Evolutionary conservation across 2,329 filamentous ascomycete genomes (phyloP), one percentile per base, ranked within the genome.

Genomic region (Aplosporella prunicola): DNA sequence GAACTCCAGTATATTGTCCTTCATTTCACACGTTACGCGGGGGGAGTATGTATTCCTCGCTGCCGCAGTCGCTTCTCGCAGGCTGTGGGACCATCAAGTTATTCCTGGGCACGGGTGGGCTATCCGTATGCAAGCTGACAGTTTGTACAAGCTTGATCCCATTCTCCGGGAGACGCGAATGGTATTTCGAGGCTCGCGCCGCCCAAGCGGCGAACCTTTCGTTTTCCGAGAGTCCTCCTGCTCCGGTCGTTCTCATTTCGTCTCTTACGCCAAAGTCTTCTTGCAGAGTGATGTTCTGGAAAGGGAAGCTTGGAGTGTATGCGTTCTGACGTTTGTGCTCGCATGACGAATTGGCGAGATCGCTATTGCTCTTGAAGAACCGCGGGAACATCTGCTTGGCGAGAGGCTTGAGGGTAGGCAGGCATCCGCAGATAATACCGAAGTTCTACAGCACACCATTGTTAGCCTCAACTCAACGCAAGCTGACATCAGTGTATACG

Each of bases 361-460:
- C 20, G 15, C n/a, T 29, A 9, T 18, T 35, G 22, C 17, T 27
- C 14, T 32, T 43, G 28, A 57, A 58, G n/a, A 53, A 22, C 17
- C 39, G 45, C 2, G 55, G 54, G 25, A 51, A 49, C 11, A 55
- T 15, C 10, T 35, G 35, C 31, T 48, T 48, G 34, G 56, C 40
- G n/a, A 57, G 43, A 2, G 54, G 55, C 34, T 57, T 57, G 38
- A 52, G 51, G n/a, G 49, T 50, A 2, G 53, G 53, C 1, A 58
- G 47, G 25, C 51, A 58, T 27, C 54, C 54, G 25, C 53, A 57
- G 3, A 48, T 46, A 7, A 58, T 55, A n/a, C 52, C 55, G 6
- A 55, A 27, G 27, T 50, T 47, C n/a, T n/a, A n/a, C n/a, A n/a
- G n/a, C n/a, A n/a, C n/a, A n/a, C n/a, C n/a, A n/a, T n/a, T n/a